Evolutionary conservation across 257 asterid genomes (phyloP), one percentile per base, ranked within the genome.

Genomic region (Solanum corneliomulleri): DNA sequence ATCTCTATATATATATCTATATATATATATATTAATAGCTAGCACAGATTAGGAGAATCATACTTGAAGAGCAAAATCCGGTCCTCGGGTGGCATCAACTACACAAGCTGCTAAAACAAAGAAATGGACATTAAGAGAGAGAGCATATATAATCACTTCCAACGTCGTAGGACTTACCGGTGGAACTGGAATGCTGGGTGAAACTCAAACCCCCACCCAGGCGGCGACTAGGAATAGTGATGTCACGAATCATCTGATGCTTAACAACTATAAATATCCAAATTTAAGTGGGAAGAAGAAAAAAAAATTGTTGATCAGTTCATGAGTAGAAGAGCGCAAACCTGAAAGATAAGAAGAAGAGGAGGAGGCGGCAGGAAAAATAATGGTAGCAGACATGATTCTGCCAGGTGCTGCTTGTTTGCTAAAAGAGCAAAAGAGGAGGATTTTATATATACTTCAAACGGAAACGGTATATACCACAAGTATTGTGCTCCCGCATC

Each of bases 71-170:
- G 90, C 31, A 44, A 80, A 14, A 82, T 87, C 88, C 87, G 91
- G 33, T 64, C 87, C 77, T 86, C 52, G 88, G 74, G 42, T 78
- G 37, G 91, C 91, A 64, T 68, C 77, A 56, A 91, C 91, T 91
- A 91, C 75, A 66, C 93, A 87, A 80, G 91, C 94, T 90, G 93
- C 91, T 90, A 71, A 71, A 87, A 49, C 31, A 68, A 86, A 86
- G 52, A 18, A 85, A 6, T 13, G 45, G 68, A 52, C 39, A 35
- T 21, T 15, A 18, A 23, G 68, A 27, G 12, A 13, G 9, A 35
- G n/a, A 35, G 5, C 18, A 9, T 9, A 80, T 33, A 9, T 29
- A 80, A 45, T 16, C 44, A 80, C 68, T 80, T 16, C 27, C 42
- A 31, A n/a, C 15, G 33, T 64, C 33, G 71, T 66, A 66, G 35